Evolutionary conservation across 2,329 filamentous ascomycete genomes (phyloP).

Genomic region (Nigrograna mackinnonii): DNA sequence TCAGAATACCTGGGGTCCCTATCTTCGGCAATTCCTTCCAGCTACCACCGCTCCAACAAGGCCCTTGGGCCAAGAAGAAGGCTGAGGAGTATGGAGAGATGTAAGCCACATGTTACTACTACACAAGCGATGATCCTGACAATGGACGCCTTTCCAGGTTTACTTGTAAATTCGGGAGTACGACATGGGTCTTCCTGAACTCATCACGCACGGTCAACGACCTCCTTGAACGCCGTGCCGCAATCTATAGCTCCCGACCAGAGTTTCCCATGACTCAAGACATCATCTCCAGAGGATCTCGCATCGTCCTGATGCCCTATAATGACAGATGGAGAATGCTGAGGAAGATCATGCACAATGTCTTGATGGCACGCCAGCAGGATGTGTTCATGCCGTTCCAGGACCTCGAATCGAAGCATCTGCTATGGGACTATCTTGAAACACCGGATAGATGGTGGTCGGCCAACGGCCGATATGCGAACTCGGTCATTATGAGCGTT

Average conservation of each 20-base stretch:
- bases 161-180: constrained; percentile 4
- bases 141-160: too few species aligned
- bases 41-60: background rate
- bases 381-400: constrained; percentile 25
- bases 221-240: constrained; percentile 6
- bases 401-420: constrained; percentile 26
- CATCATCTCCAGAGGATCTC: constrained; percentile 22
- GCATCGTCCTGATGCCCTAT: constrained; percentile 30
- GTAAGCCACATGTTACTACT: too few species aligned
- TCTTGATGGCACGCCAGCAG: constrained; percentile 20
- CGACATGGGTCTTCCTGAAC: constrained; percentile 14
- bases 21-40: constrained; percentile 1
- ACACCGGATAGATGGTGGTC: constrained; percentile 21
- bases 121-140: too few species aligned
- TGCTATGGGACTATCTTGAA: constrained; percentile 24
- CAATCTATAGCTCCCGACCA: constrained; percentile 11
- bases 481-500: constrained; percentile 33
- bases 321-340: constrained; percentile 20
- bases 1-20: background rate
- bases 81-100: constrained; percentile 10
- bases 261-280: constrained; percentile 16
- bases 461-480: constrained; percentile 24
- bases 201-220: constrained; percentile 4
- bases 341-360: constrained; percentile 29
- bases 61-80: background rate